Conservation (phyloP, 176 grass and related monocot genomes). For the Paspalum notatum region DNA sequence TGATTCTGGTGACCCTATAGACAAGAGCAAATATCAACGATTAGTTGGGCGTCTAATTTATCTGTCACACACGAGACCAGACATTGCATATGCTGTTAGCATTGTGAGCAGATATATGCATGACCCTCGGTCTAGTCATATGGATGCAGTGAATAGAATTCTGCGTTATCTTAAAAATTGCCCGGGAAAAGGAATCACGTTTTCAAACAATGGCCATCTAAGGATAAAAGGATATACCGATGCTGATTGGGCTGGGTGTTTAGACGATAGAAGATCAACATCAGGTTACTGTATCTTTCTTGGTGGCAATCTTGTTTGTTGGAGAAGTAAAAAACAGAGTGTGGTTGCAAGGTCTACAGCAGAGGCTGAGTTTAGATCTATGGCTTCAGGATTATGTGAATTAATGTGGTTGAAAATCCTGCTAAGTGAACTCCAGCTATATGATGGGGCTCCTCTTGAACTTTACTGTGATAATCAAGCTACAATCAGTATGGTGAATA, state of each 20-base stretch:
- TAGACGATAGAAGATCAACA: background rate
- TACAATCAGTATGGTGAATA: background rate
- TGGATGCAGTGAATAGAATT: background rate
- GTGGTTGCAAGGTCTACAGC: too few species aligned
- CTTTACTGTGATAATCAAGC: background rate
- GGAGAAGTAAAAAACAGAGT: slow-evolving; percentile 1
- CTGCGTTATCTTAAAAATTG: background rate
- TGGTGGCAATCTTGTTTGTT: slow-evolving; percentile 2
- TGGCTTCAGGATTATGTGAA: background rate
- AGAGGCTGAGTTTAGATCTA: slow-evolving; percentile 1
- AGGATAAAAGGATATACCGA: background rate
- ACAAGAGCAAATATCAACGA: background rate
- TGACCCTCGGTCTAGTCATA: background rate
- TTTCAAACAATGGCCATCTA: background rate
- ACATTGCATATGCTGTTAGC: too few species aligned
- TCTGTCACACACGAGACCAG: background rate
- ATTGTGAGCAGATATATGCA: slow-evolving; percentile 7
- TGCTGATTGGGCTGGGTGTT: background rate
- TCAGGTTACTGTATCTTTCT: too few species aligned
- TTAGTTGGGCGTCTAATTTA: slow-evolving; percentile 1
- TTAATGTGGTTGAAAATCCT: background rate
- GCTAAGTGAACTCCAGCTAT: background rate
- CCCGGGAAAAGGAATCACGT: background rate
- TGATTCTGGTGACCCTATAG: too few species aligned
- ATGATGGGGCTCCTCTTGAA: background rate